Percentiles rank a stretch among this genome's conserved stretches.
Conservation (phyloP, 306 rosid species). For the Rosa chinensis region DNA sequence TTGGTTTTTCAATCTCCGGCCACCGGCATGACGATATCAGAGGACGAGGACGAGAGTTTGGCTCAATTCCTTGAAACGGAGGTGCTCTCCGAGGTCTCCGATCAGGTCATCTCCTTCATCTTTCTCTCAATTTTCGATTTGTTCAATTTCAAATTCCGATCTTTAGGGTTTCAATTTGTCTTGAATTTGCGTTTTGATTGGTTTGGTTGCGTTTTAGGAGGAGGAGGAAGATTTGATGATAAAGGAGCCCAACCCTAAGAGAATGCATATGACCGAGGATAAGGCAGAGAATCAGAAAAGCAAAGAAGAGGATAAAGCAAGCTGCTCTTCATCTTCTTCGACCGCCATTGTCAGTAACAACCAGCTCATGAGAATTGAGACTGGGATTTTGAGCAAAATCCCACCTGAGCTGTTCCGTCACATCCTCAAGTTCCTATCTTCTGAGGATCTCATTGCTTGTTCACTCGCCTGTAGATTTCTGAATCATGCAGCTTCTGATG, state of each 20-base stretch:
- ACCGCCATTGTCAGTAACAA: conserved; percentile 1
- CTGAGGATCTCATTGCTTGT: conserved; percentile 92
- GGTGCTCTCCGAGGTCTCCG: conserved; percentile 74
- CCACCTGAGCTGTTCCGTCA: conserved; percentile 82
- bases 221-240: conserved; percentile 33
- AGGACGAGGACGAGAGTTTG: conserved; percentile 76
- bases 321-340: conserved; percentile 20
- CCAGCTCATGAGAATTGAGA: conserved; percentile 44
- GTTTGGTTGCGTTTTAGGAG: conserved; percentile 45
- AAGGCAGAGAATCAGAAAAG: conserved; percentile 10
- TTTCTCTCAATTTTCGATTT: not conserved
- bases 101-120: conserved; percentile 42
- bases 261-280: conserved; percentile 36
- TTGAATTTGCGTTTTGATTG: not conserved
- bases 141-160: not conserved
- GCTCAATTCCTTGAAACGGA: conserved; percentile 84
- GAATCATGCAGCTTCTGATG: conserved; percentile 84
- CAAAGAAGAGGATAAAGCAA: conserved; percentile 23
- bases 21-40: conserved; percentile 50
- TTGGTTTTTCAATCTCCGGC: not conserved
- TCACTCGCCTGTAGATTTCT: conserved; percentile 76
- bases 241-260: conserved; percentile 57
- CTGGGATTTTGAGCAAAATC: conserved; percentile 64
- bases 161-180: not conserved
- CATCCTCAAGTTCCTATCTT: conserved; percentile 86